These are phyloP conservation scores for Paxillus rubicundulus DNA, from an alignment of 768 basidiomycete genomes.

Conservation along the genomic window DNA sequence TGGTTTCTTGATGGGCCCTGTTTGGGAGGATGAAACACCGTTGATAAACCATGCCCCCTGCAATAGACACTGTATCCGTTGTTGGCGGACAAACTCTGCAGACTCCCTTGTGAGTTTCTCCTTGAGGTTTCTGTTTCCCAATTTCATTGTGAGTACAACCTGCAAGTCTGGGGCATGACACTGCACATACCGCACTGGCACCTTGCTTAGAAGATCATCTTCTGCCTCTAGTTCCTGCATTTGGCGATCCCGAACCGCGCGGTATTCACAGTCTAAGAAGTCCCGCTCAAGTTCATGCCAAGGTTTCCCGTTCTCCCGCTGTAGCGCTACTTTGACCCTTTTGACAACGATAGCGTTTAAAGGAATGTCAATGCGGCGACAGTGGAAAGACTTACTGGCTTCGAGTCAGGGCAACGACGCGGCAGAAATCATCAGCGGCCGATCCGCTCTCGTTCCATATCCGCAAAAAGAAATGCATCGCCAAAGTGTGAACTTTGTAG, in stretches of 20 bases:
- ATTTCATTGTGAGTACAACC: conserved; percentile 4
- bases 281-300: conserved; percentile 86
- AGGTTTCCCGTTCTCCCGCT: conserved; percentile 65
- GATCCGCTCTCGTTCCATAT: conserved; percentile 92
- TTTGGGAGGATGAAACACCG: conserved; percentile 53
- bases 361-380: neutral
- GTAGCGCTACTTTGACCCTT: conserved; percentile 76
- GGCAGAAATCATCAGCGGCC: conserved; percentile 68
- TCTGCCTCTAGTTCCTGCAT: conserved; percentile 88
- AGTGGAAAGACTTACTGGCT: conserved; percentile 66
- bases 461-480: conserved; percentile 82
- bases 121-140: conserved; percentile 65
- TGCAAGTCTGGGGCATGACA: neutral
- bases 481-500: conserved; percentile 74
- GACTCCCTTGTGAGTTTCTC: conserved; percentile 87
- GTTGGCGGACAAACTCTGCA: conserved; percentile 84
- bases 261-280: conserved; percentile 80
- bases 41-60: conserved; percentile 94
- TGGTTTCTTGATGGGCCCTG: conserved; percentile 49
- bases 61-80: conserved; percentile 82
- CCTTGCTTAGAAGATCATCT: conserved; percentile 83
- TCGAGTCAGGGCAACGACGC: conserved; percentile 72
- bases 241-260: conserved; percentile 81
- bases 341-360: conserved; percentile 4
- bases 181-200: conserved; percentile 70